Conservation (phyloP, 2,329 filamentous ascomycete species). For the Fusarium phyllophilum region DNA sequence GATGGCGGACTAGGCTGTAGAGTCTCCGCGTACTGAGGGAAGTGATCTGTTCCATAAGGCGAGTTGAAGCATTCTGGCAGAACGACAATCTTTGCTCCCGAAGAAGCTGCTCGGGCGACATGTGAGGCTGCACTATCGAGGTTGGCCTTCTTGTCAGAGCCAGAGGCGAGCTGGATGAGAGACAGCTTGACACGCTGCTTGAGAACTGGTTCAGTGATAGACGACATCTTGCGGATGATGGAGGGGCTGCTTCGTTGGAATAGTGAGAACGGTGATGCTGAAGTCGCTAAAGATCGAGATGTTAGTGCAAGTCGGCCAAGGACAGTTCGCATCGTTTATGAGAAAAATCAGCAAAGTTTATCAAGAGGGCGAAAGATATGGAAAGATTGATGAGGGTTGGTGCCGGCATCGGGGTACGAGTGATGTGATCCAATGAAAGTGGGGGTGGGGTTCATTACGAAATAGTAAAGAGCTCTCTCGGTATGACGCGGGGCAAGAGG, state of each 20-base stretch:
- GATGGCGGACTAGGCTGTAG: slow-evolving; percentile 81
- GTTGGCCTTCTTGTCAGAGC: slow-evolving; percentile 85
- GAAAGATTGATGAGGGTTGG: slow-evolving; percentile 3
- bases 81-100: slow-evolving; percentile 86
- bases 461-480: slow-evolving; percentile 2
- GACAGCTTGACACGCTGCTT: slow-evolving; percentile 83
- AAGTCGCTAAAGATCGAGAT: slow-evolving; percentile 24
- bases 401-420: slow-evolving; percentile 16
- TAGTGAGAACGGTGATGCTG: slow-evolving; percentile 26
- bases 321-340: slow-evolving; percentile 32
- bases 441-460: slow-evolving; percentile 32
- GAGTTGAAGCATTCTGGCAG: slow-evolving; percentile 99
- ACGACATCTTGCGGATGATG: slow-evolving; percentile 50
- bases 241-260: slow-evolving; percentile 18
- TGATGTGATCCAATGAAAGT: slow-evolving; percentile 22
- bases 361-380: slow-evolving; percentile 2
- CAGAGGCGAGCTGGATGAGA: slow-evolving; percentile 82
- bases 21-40: slow-evolving; percentile 90
- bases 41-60: slow-evolving; percentile 91
- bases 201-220: slow-evolving; percentile 60
- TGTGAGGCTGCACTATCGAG: slow-evolving; percentile 82
- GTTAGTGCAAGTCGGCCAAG: slow-evolving; percentile 18
- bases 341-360: neutral
- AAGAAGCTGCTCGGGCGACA: slow-evolving; percentile 80
- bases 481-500: slow-evolving; percentile 27